Conservation (phyloP, 345 rosid genomes). For the Excoecaria agallocha region DNA sequence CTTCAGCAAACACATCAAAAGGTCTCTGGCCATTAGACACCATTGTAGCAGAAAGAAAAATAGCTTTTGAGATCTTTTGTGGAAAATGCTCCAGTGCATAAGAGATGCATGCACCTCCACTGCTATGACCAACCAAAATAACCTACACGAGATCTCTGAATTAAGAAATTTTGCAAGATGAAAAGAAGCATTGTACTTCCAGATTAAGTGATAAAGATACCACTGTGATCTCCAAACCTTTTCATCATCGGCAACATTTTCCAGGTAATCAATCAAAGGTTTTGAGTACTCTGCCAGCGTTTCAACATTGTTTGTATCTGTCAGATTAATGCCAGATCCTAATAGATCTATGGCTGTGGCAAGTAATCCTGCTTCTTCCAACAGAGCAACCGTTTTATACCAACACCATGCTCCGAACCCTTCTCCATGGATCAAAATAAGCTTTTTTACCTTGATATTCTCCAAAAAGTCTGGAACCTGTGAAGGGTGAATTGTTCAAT, state of each 20-base stretch:
- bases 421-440: constrained; percentile 82
- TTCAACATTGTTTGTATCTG: constrained; percentile 58
- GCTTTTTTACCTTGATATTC: constrained; percentile 52
- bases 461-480: constrained; percentile 73
- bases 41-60: constrained; percentile 91
- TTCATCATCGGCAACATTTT: constrained; percentile 74
- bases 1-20: constrained; percentile 90
- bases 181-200: background rate
- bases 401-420: constrained; percentile 99
- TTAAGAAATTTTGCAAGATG: background rate
- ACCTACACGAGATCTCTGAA: constrained; percentile 45
- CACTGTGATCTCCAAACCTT: constrained; percentile 44
- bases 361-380: constrained; percentile 79
- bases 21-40: constrained; percentile 85
- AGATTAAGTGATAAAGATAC: background rate
- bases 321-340: constrained; percentile 79
- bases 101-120: constrained; percentile 88
- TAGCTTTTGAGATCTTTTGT: constrained; percentile 71
- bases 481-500: background rate
- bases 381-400: constrained; percentile 77
- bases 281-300: constrained; percentile 80
- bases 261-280: constrained; percentile 63
- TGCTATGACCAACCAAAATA: constrained; percentile 73
- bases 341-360: constrained; percentile 76
- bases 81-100: constrained; percentile 78